Percentiles rank a stretch among this genome's conserved stretches.
Conservation (phyloP, 805 yeast species). For the Cyberlindnera nakhonratchasimensis region DNA sequence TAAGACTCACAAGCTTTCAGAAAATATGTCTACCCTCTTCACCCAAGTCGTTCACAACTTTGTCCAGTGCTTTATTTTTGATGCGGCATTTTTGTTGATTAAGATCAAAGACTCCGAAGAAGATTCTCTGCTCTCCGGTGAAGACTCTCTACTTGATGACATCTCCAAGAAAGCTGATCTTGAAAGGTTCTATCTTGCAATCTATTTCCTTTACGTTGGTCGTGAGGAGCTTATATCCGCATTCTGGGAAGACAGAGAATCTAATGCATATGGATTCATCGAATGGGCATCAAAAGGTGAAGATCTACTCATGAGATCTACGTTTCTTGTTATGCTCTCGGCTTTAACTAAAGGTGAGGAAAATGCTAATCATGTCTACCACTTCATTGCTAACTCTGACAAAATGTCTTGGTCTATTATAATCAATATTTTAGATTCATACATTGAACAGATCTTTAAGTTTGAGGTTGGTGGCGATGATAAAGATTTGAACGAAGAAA, state of each 20-base stretch:
- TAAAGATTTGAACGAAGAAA: slow-evolving; percentile 74
- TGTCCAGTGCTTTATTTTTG: slow-evolving; percentile 52
- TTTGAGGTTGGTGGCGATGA: slow-evolving; percentile 37
- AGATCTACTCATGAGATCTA: slow-evolving; percentile 76
- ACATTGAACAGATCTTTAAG: slow-evolving; percentile 41
- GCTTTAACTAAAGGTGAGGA: slow-evolving; percentile 63
- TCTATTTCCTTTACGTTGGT: slow-evolving; percentile 63
- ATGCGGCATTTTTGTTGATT: slow-evolving; percentile 64
- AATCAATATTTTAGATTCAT: slow-evolving; percentile 50
- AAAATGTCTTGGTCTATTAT: slow-evolving; percentile 56
- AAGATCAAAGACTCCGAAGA: slow-evolving; percentile 71
- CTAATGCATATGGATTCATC: slow-evolving; percentile 73
- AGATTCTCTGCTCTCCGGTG: slow-evolving; percentile 60
- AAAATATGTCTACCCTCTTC: slow-evolving; percentile 28
- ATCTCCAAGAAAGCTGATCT: slow-evolving; percentile 75
- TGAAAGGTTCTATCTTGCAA: slow-evolving; percentile 78
- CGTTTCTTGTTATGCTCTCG: slow-evolving; percentile 75
- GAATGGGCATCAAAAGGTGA: slow-evolving; percentile 85
- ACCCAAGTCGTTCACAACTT: slow-evolving; percentile 46
- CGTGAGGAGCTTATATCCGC: slow-evolving; percentile 53
- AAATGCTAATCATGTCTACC: slow-evolving; percentile 49
- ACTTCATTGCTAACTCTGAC: slow-evolving; percentile 38
- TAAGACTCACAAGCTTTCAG: slow-evolving; percentile 23
- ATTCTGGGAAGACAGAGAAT: slow-evolving; percentile 68
- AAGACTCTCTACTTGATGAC: slow-evolving; percentile 54